A percentile compares a stretch with the other conserved stretches of the same genome.
Evolutionary conservation across 1,139 yeast genomes (phyloP).

Genomic region (Nakaseomyces glabratus): DNA sequence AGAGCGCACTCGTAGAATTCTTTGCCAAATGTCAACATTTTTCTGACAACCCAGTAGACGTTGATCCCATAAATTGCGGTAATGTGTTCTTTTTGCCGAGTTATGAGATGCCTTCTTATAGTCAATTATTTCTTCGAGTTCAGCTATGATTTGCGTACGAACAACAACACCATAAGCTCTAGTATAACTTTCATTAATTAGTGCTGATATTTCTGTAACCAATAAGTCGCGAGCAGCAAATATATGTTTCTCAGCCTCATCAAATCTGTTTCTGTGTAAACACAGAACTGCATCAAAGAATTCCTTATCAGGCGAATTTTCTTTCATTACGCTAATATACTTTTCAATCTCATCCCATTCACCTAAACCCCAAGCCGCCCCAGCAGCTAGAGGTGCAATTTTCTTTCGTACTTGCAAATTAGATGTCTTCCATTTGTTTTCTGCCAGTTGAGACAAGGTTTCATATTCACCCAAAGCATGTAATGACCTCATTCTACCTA

Average conservation of each 20-base stretch:
- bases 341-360: constrained; percentile 97
- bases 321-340: constrained; percentile 81
- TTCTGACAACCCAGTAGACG: constrained; percentile 89
- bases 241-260: constrained; percentile 72
- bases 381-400: constrained; percentile 96
- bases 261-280: constrained; percentile 78
- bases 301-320: constrained; percentile 89
- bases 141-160: constrained; percentile 94
- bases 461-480: constrained; percentile 99
- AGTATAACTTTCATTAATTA: constrained; percentile 91
- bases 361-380: constrained; percentile 97
- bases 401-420: constrained; percentile 64
- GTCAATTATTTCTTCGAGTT: constrained; percentile 85
- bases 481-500: constrained; percentile 97
- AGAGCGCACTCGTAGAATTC: constrained; percentile 88
- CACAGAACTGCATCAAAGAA: constrained; percentile 86
- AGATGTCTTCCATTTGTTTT: constrained; percentile 73
- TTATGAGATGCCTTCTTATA: constrained; percentile 80
- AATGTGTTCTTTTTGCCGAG: constrained; percentile 64
- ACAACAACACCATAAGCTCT: constrained; percentile 97
- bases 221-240: constrained; percentile 77
- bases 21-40: constrained; percentile 97
- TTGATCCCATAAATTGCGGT: constrained; percentile 91
- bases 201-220: constrained; percentile 88
- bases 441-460: constrained; percentile 75